Base-by-base conservation (phyloP, 768 basidiomycete genomes). In the Xerocomus brunneocitrinus region DNA sequence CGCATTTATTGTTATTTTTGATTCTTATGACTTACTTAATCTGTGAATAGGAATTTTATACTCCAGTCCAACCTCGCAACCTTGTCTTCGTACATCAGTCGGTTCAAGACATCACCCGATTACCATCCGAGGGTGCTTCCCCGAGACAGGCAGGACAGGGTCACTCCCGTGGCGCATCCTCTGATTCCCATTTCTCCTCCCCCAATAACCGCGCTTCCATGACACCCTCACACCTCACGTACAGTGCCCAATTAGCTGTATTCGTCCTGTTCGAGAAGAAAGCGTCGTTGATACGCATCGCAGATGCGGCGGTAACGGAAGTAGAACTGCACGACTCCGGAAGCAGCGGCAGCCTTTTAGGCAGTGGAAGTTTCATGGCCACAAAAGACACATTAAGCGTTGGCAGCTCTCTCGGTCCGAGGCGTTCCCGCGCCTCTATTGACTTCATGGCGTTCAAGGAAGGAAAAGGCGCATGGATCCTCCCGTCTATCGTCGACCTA, bases 251-350 rank as follows among this genome's bases (percentile, higher is more conserved):
- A 59, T 80, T 89, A 62, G 83, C 82, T 59, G 71, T 93, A n/a
- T 91, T 91, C 63, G 82, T 89, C 52, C 73, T 84, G 24, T 93
- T 93, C 64, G 91, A 93, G 67, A 92, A 92, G 72, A 93, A 89
- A 63, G 89, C 89, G 3, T 81, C 83, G n/a, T 73, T 89, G 69
- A 91, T 93, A 59, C 85, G 91, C 22, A 66, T 92, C 24, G 80
- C 82, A 5, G 90, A 92, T 67, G 82, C 91, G 30, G 84, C 87
- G 24, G 91, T 91, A 7, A 81, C 85, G 32, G 91, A 93, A 66
- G 76, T 92, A 25, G 83, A 87, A 39, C 69, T 91, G 50, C 79
- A 76, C 55, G 78, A 79, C 12, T 47, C 59, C 5, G 58, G 54
- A 49, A 50, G 60, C 38, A 45, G 40, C 41, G 40, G 36, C 49